Conservation (phyloP, 176 grass and related monocot species). For the Ensete glaucum region DNA sequence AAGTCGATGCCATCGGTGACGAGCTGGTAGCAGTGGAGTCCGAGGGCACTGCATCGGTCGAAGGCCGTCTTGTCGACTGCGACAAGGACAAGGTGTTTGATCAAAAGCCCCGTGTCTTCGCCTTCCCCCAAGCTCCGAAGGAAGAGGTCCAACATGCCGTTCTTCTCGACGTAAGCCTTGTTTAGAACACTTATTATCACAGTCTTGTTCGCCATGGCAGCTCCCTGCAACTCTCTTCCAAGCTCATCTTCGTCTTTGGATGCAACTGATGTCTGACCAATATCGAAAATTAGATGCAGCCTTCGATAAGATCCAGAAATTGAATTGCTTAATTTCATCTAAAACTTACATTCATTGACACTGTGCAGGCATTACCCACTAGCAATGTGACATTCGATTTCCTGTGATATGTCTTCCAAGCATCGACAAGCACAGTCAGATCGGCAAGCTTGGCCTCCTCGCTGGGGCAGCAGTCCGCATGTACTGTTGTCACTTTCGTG, state of each 20-base stretch:
- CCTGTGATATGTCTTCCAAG: conserved; percentile 3
- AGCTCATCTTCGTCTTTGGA: neutral
- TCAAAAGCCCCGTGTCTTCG: conserved; percentile 39
- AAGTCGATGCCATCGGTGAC: conserved; percentile 26
- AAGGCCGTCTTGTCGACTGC: conserved; percentile 31
- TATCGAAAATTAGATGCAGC: neutral
- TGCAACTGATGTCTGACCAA: neutral
- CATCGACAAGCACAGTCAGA: conserved; percentile 32
- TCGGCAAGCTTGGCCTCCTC: conserved; percentile 59
- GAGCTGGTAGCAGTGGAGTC: conserved; percentile 21
- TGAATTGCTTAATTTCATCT: too few species aligned
- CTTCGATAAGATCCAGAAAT: neutral
- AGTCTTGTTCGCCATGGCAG: conserved; percentile 8
- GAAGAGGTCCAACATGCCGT: conserved; percentile 59
- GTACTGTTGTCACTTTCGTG: conserved; percentile 20
- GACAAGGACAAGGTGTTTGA: conserved; percentile 53
- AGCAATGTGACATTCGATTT: conserved; percentile 1
- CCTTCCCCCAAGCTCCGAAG: conserved; percentile 41
- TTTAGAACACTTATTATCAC: neutral
- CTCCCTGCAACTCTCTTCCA: neutral
- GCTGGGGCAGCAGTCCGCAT: conserved; percentile 41
- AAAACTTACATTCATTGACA: neutral
- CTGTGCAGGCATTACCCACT: conserved; percentile 20
- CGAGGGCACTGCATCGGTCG: conserved; percentile 31
- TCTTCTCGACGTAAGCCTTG: conserved; percentile 28